Percentiles rank a stretch among this genome's conserved stretches.
Evolutionary conservation across 805 yeast genomes (phyloP).

Genomic region (Candida parachauliodes): DNA sequence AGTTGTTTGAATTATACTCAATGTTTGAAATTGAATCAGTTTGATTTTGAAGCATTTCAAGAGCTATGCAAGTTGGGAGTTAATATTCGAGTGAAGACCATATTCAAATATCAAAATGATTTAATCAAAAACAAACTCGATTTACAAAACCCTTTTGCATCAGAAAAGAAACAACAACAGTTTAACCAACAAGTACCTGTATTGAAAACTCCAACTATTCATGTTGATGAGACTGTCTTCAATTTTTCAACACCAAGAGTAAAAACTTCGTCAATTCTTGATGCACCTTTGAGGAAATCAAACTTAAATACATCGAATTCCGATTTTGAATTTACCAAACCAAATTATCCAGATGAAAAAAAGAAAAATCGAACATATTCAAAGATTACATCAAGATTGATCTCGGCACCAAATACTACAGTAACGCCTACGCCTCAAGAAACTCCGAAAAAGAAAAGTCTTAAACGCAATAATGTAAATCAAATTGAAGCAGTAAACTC

Average conservation of each 20-base stretch:
- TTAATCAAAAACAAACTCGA: neutral
- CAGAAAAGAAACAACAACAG: slow-evolving; percentile 5
- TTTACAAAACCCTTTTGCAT: slow-evolving; percentile 23
- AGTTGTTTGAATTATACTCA: slow-evolving; percentile 65
- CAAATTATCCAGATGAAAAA: slow-evolving; percentile 19
- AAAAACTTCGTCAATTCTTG: slow-evolving; percentile 25
- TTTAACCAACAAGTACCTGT: neutral
- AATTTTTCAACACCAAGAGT: slow-evolving; percentile 29
- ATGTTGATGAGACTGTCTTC: slow-evolving; percentile 18
- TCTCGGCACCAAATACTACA: slow-evolving; percentile 33
- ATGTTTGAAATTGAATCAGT: slow-evolving; percentile 73
- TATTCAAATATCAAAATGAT: slow-evolving; percentile 34
- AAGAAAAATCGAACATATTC: slow-evolving; percentile 39
- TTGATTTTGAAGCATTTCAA: slow-evolving; percentile 81
- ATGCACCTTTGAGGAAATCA: slow-evolving; percentile 36
- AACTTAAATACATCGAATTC: slow-evolving; percentile 14
- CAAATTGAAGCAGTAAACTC: slow-evolving; percentile 11
- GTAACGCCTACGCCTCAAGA: neutral
- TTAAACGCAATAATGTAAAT: slow-evolving; percentile 22
- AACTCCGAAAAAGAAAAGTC: slow-evolving; percentile 11
- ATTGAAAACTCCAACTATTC: slow-evolving; percentile 14
- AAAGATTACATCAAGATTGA: slow-evolving; percentile 45
- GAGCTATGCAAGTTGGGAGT: slow-evolving; percentile 72
- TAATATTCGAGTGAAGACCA: slow-evolving; percentile 54
- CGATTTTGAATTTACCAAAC: slow-evolving; percentile 29